Evolutionary conservation across 345 rosid species (phyloP).

Genomic region (Gynandropsis gynandra): DNA sequence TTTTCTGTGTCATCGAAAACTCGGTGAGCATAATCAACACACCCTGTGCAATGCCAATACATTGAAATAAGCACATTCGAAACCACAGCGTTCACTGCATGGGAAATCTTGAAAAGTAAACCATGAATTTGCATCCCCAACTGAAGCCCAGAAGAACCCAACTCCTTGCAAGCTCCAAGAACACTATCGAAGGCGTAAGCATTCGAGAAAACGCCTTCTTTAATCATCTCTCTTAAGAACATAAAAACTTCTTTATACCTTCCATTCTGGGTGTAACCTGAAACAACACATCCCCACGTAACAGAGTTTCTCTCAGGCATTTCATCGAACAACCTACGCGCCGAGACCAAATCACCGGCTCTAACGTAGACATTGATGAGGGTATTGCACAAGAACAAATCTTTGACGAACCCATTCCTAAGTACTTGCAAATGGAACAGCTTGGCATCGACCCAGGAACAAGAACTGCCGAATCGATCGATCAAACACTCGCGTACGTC

Average conservation of each 20-base stretch:
- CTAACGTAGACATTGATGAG: conserved; percentile 46
- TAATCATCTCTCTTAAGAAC: conserved; percentile 48
- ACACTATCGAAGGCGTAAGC: conserved; percentile 64
- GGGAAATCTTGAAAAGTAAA: conserved; percentile 42
- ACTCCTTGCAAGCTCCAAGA: conserved; percentile 65
- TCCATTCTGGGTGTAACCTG: conserved; percentile 57
- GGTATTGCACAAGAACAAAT: conserved; percentile 60
- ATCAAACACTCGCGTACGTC: too few species aligned
- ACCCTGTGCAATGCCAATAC: conserved; percentile 53
- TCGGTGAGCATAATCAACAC: conserved; percentile 36
- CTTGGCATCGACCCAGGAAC: conserved; percentile 19
- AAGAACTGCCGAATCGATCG: too few species aligned
- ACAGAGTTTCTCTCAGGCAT: conserved; percentile 64
- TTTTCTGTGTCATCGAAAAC: conserved; percentile 55
- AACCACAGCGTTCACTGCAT: conserved; percentile 45
- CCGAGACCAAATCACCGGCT: conserved; percentile 41
- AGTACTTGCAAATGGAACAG: conserved; percentile 38
- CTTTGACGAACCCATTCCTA: conserved; percentile 43
- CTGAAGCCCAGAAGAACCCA: conserved; percentile 31
- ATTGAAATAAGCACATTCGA: conserved; percentile 66
- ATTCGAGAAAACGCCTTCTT: conserved; percentile 41
- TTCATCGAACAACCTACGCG: conserved; percentile 61
- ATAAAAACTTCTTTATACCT: conserved; percentile 42
- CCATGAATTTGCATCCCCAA: conserved; percentile 80
- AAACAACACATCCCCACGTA: conserved; percentile 76